Conservation (phyloP, 2,329 filamentous ascomycete species). For the Seiridium unicorne region DNA sequence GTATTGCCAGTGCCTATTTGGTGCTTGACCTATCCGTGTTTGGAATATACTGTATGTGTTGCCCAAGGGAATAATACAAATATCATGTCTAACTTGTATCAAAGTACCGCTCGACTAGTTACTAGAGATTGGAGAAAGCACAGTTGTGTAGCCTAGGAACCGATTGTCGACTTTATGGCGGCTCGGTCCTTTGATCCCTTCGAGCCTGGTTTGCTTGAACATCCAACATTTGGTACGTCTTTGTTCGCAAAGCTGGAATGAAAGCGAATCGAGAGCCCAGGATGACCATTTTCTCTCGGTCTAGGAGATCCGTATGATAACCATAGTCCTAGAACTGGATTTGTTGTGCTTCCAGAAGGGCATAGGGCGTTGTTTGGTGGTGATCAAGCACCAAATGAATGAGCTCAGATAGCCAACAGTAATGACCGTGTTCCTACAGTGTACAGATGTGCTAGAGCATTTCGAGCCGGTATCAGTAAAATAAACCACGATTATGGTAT, state of each 20-base stretch:
- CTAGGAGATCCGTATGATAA: background rate
- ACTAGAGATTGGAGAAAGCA: background rate
- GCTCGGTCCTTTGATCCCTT: background rate
- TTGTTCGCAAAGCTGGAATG: background rate
- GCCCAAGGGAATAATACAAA: background rate
- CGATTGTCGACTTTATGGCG: background rate
- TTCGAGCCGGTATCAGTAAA: too few species aligned
- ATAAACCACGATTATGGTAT: too few species aligned
- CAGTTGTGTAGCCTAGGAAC: background rate
- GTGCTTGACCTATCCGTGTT: too few species aligned
- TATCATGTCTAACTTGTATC: background rate
- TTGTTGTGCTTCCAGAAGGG: too few species aligned
- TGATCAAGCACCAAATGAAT: too few species aligned
- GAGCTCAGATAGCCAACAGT: too few species aligned
- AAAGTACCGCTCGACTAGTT: background rate
- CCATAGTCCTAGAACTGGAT: background rate
- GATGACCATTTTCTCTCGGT: background rate
- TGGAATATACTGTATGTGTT: background rate
- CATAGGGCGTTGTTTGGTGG: too few species aligned
- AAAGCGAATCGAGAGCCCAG: background rate
- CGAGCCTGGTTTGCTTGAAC: background rate
- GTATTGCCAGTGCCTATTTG: too few species aligned
- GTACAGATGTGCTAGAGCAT: too few species aligned
- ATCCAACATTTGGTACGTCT: background rate
- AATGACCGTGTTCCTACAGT: too few species aligned